Base-by-base conservation (phyloP, 768 basidiomycete species). In the Cubamyces sp. region DNA sequence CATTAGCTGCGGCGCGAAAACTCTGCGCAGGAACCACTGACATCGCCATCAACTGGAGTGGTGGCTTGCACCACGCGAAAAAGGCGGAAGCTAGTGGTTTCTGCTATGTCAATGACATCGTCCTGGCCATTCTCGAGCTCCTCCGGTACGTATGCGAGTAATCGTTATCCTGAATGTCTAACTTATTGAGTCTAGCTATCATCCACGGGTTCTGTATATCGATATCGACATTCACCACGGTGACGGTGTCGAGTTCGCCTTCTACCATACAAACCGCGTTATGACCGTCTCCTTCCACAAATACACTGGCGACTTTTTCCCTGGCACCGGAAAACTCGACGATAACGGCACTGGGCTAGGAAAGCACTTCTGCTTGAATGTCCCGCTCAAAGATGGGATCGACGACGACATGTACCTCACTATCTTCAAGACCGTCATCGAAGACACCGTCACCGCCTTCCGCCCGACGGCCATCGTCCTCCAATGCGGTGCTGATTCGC, bases 201-300 rank as follows among this genome's bases (percentile, higher is more conserved):
- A 95, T 67, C 90, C 96, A 7, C 87, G 96, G 18, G 96, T 99
- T 3, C 80, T 99, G 8, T 99, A 99, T 73, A 94, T 99, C 68
- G 96, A 99, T 77, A 99, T 99, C 66, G 96, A 99, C 71, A 98
- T 98, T 58, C 96, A 99, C 74, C 96, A 99, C 68, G 96, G 96
- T 8, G 96, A 99, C 70, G 96, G 96, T 23, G 97, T 99, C 2
- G 94, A 99, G 71, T 90, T 96, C 62, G 97, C 96, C 0, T 98
- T 99, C 75, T 99, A 96, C 76, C 90, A 96, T 68, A 91, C 94
- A 41, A 95, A 99, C 70, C 88, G 96, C n/a, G 96, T 99, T 65
- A 90, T 98, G 85, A 98, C 96, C 0, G 93, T 98, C 15, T 98
- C 96, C 0, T 99, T 99, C 77, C 96, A 99, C 81, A 98, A 98